Base-by-base conservation (phyloP, 441 rosid genomes). In the Erodium chrysanthum region DNA sequence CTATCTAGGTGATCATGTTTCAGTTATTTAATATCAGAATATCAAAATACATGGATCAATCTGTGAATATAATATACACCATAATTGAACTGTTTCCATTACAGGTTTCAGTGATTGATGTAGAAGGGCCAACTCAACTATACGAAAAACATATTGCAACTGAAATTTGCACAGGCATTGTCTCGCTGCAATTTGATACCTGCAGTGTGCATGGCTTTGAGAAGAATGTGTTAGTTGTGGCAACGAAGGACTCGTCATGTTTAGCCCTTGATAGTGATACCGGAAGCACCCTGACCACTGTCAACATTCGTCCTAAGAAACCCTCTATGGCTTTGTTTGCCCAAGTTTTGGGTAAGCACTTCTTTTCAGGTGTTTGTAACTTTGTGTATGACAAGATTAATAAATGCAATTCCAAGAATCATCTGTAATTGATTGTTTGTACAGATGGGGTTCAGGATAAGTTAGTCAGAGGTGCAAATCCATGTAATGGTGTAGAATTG, bases 201-300 rank as follows among this genome's bases (percentile, higher is more conserved):
- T 89, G 89, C 70, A 76, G 44, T 75, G 73, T 89, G 66, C 96
- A 86, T 71, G 91, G 88, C 35, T 94, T 91, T 52, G 91, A 89
- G 81, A 89, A 86, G 86, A 94, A 89, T 29, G 75, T 78, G 31
- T 75, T 94, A 69, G 85, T 86, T 74, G 84, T 86, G 69, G 90
- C 91, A 40, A 86, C 96, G 14, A 89, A 80, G 79, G 97, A 91
- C 70, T 91, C 97, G 5, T 88, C 96, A 4, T 86, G 89, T 72
- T 68, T 88, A 77, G 88, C 83, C 68, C 73, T 94, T 15, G 97
- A 94, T 71, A 76, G 81, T 54, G 92, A 89, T 64, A 75, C 84
- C 20, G 90, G 97, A 71, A 88, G 83, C 77, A 76, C 76, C 75
- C 71, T 94, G 75, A 86, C 91, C 73, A 68, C 82, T 64, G 78